Base-by-base conservation (phyloP, 768 basidiomycete genomes). In the Panus rudis region DNA sequence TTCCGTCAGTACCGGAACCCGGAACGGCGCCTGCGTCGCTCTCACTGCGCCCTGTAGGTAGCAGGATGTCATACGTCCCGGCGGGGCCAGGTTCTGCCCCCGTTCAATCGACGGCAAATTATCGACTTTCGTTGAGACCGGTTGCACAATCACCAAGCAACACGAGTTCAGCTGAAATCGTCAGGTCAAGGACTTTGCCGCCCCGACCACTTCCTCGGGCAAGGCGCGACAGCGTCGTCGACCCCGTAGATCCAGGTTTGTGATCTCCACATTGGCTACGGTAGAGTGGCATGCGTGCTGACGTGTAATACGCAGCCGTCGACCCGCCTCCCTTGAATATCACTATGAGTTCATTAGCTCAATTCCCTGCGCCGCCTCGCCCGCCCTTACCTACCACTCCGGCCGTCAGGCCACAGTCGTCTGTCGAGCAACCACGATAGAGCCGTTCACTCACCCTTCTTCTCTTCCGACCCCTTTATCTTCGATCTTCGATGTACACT, bases 331-430 rank as follows among this genome's bases (percentile, higher is more conserved):
- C 26, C 6, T 22, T 43, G 23, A 39, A 44, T 30, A 30, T 55
- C 11, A 42, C 40, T 14, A 60, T 58, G 50, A 57, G 64, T 17
- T 57, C 64, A 14, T 48, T 70, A 32, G 50, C 61, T 10, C 56
- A 63, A 43, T 68, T 72, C 54, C 59, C 67, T n/a, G 49, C 34
- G 19, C 48, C 52, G 12, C 53, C 52, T 13, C 46, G 42, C 38
- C 54, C 51, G 39, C 47, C 49, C 25, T 33, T 53, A 17, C 49
- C 55, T 6, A 40, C 50, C 11, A 39, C 48, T 19, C 49, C 53
- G 8, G 48, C 46, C 24, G 27, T 49, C 31, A 42, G 43, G 40
- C 33, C 49, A 25, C 49, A 59, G 7, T 61, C 56, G n/a, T n/a
- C n/a, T n/a, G n/a, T n/a, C n/a, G n/a, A n/a, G n/a, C n/a, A n/a